Evolutionary conservation across 495 filamentous ascomycete species (phyloP).

Genomic region (Tuber microsphaerosporum): DNA sequence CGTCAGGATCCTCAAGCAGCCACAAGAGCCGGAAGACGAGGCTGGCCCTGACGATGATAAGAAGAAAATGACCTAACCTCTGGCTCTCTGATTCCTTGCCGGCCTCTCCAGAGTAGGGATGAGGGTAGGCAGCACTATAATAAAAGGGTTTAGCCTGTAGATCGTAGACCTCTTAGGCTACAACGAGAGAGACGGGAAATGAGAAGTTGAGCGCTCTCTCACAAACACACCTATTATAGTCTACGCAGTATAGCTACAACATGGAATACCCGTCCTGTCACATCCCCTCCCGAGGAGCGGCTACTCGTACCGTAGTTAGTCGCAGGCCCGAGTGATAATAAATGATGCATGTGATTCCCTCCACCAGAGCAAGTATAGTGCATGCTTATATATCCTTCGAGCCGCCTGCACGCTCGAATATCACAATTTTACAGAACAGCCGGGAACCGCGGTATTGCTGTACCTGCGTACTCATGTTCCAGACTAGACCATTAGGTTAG

Average conservation of each 20-base stretch:
- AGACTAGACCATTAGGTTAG: too few relatives aligned
- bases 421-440: background rate
- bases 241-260: background rate
- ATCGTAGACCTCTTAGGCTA: background rate
- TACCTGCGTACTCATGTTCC: background rate
- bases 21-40: constrained; percentile 39
- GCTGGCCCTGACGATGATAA: constrained; percentile 17
- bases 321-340: background rate
- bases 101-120: background rate
- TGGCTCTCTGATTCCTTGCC: background rate
- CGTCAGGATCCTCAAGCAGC: constrained; percentile 65
- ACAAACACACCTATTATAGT: background rate
- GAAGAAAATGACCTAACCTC: background rate
- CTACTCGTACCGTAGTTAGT: background rate
- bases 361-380: background rate
- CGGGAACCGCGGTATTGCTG: background rate
- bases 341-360: background rate
- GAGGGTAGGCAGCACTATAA: background rate
- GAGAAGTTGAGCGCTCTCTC: background rate
- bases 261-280: background rate
- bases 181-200: background rate
- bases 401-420: background rate
- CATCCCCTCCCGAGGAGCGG: background rate
- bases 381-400: background rate
- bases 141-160: background rate